Evolutionary conservation across 148 eudicot genomes (phyloP), one percentile per base, ranked within the genome.

Genomic region (Simmondsia chinensis): DNA sequence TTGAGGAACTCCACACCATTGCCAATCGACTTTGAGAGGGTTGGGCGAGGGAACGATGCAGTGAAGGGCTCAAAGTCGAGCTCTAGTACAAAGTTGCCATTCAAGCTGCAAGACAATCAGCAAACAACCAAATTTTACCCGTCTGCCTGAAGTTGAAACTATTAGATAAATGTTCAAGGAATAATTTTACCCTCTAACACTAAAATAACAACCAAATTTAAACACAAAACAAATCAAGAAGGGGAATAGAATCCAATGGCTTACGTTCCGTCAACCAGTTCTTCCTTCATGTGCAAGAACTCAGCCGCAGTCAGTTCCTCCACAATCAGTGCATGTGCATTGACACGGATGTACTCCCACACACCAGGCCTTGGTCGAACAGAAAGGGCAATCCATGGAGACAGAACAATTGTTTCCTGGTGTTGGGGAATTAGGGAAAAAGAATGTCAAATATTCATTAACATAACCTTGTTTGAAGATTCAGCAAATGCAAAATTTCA

Each of bases 1-100:
- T 85, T 85, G 26, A 91, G 86, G 53, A 91, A 85, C 81, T 91
- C 99, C 18, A 91, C 95, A 39, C 99, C 99, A 39, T 91, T 91
- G 9, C 99, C 99, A 19, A 91, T 91, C 4, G 94, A 91, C 57
- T 79, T 91, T 29, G 99, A 82, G 23, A 91, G 94, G 10, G 95
- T 91, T 6, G 99, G 99, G 42, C 75, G 75, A 1, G 97, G 95
- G 51, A 91, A 57, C 2, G 88, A 76, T n/a, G 79, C 75, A 7
- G 72, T 91, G 63, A 91, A 91, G 0, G 99, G 99, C 43, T 82
- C 99, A 24, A 91, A 91, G 47, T 91, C 99, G 52, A 91, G 63
- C 66, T 91, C 99, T 31, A 91, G 85, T 33, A 86, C 95, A 48
- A 86, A 91, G 77, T 85, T 86, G 3, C 85, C 96, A 57, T 86